A percentile compares a stretch with the other conserved stretches of the same genome.
phyloP scores from a whole-genome alignment of 805 yeast genomes.

The Candida boidinii region DNA sequence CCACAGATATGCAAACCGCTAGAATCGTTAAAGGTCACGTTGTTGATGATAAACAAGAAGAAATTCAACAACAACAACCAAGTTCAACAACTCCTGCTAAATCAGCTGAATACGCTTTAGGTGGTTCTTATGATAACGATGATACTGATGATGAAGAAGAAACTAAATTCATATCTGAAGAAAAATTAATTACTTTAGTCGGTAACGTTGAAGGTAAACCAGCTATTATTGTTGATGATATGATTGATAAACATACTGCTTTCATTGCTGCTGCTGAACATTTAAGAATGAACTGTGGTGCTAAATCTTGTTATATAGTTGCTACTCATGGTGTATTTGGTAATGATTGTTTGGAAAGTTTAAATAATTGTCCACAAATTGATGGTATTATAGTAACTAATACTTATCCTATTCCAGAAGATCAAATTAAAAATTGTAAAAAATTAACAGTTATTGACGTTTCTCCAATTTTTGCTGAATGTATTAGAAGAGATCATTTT shows the following conservation, averaged over 20 bases:
- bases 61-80: slow-evolving; percentile 1
- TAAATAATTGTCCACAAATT: slow-evolving; percentile 72
- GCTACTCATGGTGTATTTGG: slow-evolving; percentile 96
- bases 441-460: slow-evolving; percentile 88
- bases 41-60: slow-evolving; percentile 58
- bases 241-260: slow-evolving; percentile 92
- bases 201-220: slow-evolving; percentile 92
- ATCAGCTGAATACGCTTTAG: slow-evolving; percentile 46
- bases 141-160: slow-evolving; percentile 90
- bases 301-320: slow-evolving; percentile 77
- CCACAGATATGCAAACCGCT: slow-evolving; percentile 87
- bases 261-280: slow-evolving; percentile 98
- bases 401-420: slow-evolving; percentile 81
- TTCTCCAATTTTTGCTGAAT: slow-evolving; percentile 93
- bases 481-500: slow-evolving; percentile 96
- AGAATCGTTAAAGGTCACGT: slow-evolving; percentile 96
- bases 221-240: slow-evolving; percentile 91
- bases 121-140: slow-evolving; percentile 72
- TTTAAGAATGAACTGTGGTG: slow-evolving; percentile 92
- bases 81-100: slow-evolving; percentile 8
- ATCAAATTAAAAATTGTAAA: slow-evolving; percentile 43
- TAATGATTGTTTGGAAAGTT: slow-evolving; percentile 73
- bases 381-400: slow-evolving; percentile 93
- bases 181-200: slow-evolving; percentile 88
- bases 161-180: slow-evolving; percentile 50